phyloP scores from a whole-genome alignment of 148 eudicot genomes.

The Rhododendron williamsianum region DNA sequence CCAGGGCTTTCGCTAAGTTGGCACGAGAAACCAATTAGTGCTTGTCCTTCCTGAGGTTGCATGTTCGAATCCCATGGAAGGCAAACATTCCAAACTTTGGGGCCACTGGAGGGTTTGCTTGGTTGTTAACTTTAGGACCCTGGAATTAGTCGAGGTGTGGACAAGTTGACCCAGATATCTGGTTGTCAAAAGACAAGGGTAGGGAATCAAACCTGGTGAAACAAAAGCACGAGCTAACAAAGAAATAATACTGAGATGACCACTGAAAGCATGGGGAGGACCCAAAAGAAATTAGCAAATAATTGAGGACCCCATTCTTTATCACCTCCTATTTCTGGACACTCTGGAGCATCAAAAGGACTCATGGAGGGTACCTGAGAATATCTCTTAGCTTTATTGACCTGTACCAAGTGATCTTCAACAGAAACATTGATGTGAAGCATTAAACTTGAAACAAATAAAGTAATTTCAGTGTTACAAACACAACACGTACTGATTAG shows the following conservation, averaged over 20 bases:
- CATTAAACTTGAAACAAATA: background rate
- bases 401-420: background rate
- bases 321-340: background rate
- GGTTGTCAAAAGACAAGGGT: background rate
- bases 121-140: background rate
- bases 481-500: background rate
- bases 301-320: slow-evolving; percentile 9
- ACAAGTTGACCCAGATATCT: background rate
- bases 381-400: background rate
- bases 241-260: slow-evolving; percentile 12
- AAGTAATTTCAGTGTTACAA: background rate
- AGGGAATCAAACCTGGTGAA: slow-evolving; percentile 11
- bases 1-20: background rate
- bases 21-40: background rate
- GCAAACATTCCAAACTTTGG: background rate
- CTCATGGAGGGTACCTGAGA: background rate
- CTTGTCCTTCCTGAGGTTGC: background rate
- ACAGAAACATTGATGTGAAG: background rate
- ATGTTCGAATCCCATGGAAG: background rate
- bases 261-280: slow-evolving; percentile 12
- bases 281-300: slow-evolving; percentile 13
- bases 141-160: background rate
- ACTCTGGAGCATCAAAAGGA: background rate
- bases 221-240: background rate
- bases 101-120: background rate